A percentile compares a stretch with the other conserved stretches of the same genome.
phyloP scores from a whole-genome alignment of 805 yeast species.

The Myxozyma mucilagina region DNA sequence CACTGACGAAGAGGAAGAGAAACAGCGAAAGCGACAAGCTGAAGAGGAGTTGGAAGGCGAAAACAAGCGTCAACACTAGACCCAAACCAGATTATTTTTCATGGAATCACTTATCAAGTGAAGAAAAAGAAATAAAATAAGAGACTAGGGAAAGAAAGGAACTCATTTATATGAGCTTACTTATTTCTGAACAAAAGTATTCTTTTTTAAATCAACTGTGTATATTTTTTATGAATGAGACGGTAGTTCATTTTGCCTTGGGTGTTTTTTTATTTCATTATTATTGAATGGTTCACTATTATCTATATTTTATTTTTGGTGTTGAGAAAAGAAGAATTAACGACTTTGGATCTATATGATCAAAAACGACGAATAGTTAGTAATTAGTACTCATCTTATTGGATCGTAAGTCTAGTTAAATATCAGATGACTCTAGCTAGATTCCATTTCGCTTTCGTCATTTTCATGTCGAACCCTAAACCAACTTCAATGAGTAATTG shows the following conservation, averaged over 20 bases:
- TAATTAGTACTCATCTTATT: neutral
- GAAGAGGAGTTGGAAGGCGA: neutral
- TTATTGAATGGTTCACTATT: neutral
- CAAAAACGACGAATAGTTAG: neutral
- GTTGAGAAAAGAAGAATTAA: neutral
- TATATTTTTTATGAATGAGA: neutral
- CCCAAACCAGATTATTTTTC: neutral
- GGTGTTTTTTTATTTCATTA: too few species aligned
- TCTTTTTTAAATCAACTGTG: neutral
- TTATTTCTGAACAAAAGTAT: neutral
- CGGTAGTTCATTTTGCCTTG: too few species aligned
- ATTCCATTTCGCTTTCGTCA: too few species aligned
- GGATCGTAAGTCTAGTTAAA: too few species aligned
- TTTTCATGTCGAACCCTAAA: too few species aligned
- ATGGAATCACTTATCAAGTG: neutral
- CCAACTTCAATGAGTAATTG: too few species aligned
- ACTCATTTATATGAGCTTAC: neutral
- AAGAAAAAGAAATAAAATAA: neutral
- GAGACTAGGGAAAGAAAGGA: neutral
- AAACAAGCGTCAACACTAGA: conserved; percentile 9
- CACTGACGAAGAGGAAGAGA: conserved; percentile 12
- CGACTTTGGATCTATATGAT: neutral
- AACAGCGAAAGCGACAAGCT: conserved; percentile 4
- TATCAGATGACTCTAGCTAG: too few species aligned
- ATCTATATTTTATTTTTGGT: neutral